Evolutionary conservation across 1,284 basidiomycete genomes (phyloP).

Genomic region (Heterobasidion occidentale): DNA sequence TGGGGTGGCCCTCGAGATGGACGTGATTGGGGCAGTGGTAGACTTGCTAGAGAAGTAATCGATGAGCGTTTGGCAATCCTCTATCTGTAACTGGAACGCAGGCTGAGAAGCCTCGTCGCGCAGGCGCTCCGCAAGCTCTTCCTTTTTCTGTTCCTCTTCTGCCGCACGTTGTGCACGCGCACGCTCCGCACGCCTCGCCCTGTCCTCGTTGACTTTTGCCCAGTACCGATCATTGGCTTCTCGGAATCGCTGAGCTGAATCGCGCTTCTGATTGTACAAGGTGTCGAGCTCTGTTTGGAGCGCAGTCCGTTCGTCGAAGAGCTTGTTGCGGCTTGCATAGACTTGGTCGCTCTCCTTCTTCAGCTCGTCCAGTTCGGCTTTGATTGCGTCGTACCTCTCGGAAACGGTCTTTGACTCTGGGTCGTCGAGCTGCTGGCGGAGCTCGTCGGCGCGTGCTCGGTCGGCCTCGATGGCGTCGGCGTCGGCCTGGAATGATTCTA

Average conservation of each 20-base stretch:
- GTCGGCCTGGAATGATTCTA: constrained; percentile 76
- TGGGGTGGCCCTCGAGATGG: constrained; percentile 28
- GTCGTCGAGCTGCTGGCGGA: constrained; percentile 84
- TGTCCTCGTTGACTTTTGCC: constrained; percentile 78
- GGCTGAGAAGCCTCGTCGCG: constrained; percentile 90
- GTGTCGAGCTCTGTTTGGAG: constrained; percentile 67
- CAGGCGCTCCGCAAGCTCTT: constrained; percentile 74
- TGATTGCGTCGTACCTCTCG: constrained; percentile 80
- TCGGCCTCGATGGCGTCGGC: constrained; percentile 81
- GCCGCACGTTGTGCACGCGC: constrained; percentile 76
- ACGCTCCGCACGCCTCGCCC: constrained; percentile 76
- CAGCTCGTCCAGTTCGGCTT: constrained; percentile 80
- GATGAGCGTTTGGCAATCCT: constrained; percentile 94
- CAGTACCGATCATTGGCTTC: constrained; percentile 80
- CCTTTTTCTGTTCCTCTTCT: constrained; percentile 78
- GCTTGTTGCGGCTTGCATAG: constrained; percentile 74
- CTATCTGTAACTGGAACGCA: constrained; percentile 90
- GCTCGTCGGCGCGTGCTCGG: constrained; percentile 69
- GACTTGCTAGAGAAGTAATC: constrained; percentile 81
- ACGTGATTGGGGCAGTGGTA: constrained; percentile 37
- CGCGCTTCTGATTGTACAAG: constrained; percentile 77
- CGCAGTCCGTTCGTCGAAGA: constrained; percentile 83
- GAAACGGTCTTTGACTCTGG: constrained; percentile 82
- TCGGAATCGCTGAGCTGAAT: constrained; percentile 61
- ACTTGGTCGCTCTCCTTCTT: constrained; percentile 85